Base-by-base conservation (phyloP, 1,139 yeast species). In the Candida glucosophila region DNA sequence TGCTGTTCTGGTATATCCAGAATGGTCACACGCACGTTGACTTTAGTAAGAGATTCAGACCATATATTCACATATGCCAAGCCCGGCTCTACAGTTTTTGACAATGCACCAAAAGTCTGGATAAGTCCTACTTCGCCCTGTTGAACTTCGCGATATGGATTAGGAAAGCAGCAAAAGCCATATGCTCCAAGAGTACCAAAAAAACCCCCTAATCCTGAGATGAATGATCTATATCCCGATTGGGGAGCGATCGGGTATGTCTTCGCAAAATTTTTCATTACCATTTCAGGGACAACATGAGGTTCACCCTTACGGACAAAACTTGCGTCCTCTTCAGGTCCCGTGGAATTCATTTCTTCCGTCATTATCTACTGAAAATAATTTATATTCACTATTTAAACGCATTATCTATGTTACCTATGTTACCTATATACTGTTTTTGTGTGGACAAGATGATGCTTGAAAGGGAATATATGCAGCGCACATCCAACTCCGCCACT, bases 101-200 rank as follows among this genome's bases (percentile, higher is more conserved):
- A 61, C 37, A 77, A 62, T 28, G 79, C 77, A 41, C 88, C 88
- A 47, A 77, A 78, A 22, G 70, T 65, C 29, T 79, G 78, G 24
- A 78, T 65, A 32, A 78, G 58, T n/a, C 86, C 88, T 30, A 78
- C 85, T 33, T 71, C 62, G 44, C 88, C 88, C 50, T 77, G 83
- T 22, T 65, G 53, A 22, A 78, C 81, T 23, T 63, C 58, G 42
- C 65, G 58, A 55, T 72, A 77, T 7, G 85, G 85, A 41, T 75
- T 76, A 16, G 67, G 50, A 30, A 67, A 44, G 41, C 70, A 75
- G 40, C 78, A 69, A n/a, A n/a, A n/a, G 12, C 9, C 12, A 30
- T 78, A 79, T 22, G 73, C 54, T 33, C 86, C 86, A 28, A 69
- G 50, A 6, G 50, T 43, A 21, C 86, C 86, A 40, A 70, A 59